Evolutionary conservation across 2,329 filamentous ascomycete genomes (phyloP), one percentile per base, ranked within the genome.

Genomic region (Aschersonia sp.): DNA sequence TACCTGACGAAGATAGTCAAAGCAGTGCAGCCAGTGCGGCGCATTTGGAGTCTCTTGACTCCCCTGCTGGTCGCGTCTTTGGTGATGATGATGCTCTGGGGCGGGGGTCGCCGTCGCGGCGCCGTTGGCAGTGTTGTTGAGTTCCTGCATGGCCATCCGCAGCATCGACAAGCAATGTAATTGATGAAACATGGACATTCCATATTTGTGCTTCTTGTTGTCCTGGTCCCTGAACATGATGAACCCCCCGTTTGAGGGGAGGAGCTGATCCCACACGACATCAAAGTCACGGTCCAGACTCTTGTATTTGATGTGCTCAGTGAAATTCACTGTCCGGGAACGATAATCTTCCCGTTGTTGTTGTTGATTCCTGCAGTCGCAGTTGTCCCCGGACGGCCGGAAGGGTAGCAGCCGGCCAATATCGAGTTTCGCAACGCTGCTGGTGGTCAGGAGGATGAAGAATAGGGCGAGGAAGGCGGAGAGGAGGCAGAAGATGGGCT

Each of bases 1-100:
- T 43, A 50, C 48, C 42, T 50, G 48, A 3, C 48, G 48, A 33
- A 50, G 42, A 43, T 50, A 50, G 30, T 50, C 48, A n/a, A 50
- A 47, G 45, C 48, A 50, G 5, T 46, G 44, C 11, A 49, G 30
- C 43, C 14, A 11, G 29, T 30, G 42, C 30, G 31, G 43, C 31
- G n/a, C 43, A 30, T 14, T n/a, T 5, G 22, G 10, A 5, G n/a
- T 2, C 29, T n/a, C n/a, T 6, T 11, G 5, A 31, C 33, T 6
- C 35, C 35, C 12, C 12, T 12, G 35, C 8, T 8, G 8, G 4
- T 8, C 8, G 5, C 12, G 35, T 8, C 35, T 12, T 8, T 8
- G 8, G 35, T 8, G 12, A 12, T 37, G 35, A 37, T 12, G 8
- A 37, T 37, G 35, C 12, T 37, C 35, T 8, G 8, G 1, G 35